Evolutionary conservation across 176 grass and related monocot genomes (phyloP), one percentile per base, ranked within the genome.

Genomic region (Musa beccarii): DNA sequence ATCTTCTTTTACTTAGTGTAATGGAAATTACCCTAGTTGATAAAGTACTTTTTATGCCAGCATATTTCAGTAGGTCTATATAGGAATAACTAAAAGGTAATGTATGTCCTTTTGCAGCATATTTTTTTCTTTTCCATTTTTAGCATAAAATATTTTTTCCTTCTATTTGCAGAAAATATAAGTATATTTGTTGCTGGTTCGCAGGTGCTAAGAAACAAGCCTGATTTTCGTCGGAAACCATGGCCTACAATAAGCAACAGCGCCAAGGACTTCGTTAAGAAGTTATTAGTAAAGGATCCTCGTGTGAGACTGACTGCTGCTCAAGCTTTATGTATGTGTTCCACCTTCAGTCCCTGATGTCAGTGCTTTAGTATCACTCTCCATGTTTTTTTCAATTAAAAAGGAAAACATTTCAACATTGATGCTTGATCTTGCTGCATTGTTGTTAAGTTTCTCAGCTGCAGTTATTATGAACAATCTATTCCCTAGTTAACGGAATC

Each of bases 261-360:
- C 22, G 90, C 95, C 63, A 94, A 94, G 84, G 95, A 99, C 86
- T 99, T 99, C 80, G 85, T 99, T 83, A 92, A 85, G 55, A 99
- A 77, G 81, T 83, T 92, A 78, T 84, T 99, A 24, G 88, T 94
- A 50, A 99, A 99, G 86, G 90, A 99, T 25, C 95, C 90, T 84
- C 89, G 90, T 74, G 90, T 89, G 51, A 88, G 95, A 83, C 81
- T 99, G 74, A 99, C 95, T 67, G 95, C 95, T 74, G 95, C 95
- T 80, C 95, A 99, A 92, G 90, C 95, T 87, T 88, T 99, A 59
- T 99, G 95, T 99, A 86, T 84, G 85, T 74, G 84, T 26, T 69
- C 43, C 28, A 52, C 69, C 53, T 82, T 16, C 11, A 74, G 11
- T 24, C 22, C 54, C 21, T 52, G 22, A 23, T 76, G 52, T 79